Evolutionary conservation across 176 grass and related monocot species (phyloP).

Genomic region (Cocos nucifera): DNA sequence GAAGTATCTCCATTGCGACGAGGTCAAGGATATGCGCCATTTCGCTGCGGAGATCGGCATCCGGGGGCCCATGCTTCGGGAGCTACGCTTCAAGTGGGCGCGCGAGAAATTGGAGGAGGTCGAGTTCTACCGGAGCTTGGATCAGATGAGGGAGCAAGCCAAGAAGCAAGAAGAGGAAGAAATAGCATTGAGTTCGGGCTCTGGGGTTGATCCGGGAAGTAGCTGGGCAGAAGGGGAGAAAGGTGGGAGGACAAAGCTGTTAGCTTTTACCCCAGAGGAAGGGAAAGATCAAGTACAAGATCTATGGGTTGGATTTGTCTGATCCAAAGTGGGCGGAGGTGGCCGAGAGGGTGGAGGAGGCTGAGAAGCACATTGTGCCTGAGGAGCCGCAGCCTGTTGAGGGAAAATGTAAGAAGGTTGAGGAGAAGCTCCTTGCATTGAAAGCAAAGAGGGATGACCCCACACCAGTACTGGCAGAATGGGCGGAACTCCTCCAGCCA

Average conservation of each 20-base stretch:
- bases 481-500: conserved; percentile 57
- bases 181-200: background rate
- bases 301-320: conserved; percentile 76
- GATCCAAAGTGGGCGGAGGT: conserved; percentile 73
- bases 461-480: conserved; percentile 45
- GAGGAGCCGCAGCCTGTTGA: conserved; percentile 55
- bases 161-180: conserved; percentile 18
- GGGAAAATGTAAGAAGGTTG: conserved; percentile 54
- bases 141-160: conserved; percentile 39
- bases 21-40: conserved; percentile 90
- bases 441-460: conserved; percentile 43
- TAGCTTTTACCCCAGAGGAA: conserved; percentile 67
- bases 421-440: conserved; percentile 46
- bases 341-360: conserved; percentile 44
- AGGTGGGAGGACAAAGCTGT: conserved; percentile 19
- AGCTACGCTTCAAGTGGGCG: conserved; percentile 96
- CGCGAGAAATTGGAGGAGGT: conserved; percentile 83
- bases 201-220: background rate
- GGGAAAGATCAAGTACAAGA: conserved; percentile 69
- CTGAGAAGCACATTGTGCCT: conserved; percentile 49
- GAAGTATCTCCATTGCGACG: conserved; percentile 60
- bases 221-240: background rate
- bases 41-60: conserved; percentile 79
- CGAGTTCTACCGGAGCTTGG: conserved; percentile 64
- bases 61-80: conserved; percentile 65